Evolutionary conservation across 768 basidiomycete species (phyloP), one percentile per base, ranked within the genome.

Genomic region (Lactarius indigo): DNA sequence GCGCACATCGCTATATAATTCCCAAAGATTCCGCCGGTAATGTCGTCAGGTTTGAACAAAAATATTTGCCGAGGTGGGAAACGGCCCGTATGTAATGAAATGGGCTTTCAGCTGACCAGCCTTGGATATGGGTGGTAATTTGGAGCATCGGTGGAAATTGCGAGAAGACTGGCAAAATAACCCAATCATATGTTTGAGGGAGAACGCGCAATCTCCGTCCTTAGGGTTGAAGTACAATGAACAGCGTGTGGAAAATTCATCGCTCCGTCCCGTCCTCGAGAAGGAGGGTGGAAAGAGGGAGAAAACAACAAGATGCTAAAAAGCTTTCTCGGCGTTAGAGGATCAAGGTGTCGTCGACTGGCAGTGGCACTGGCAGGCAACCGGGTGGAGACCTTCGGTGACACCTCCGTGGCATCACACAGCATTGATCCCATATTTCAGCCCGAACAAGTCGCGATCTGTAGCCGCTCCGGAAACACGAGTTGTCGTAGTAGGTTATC

Each of bases 371-470:
- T 44, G 28, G 26, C 55, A n/a, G 33, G 61, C 50, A 58, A 63
- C 63, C 61, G 57, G 57, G 65, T 58, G 31, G 44, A 28, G 44
- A 50, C n/a, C 30, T 57, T 41, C 23, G 28, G 41, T 64, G 66
- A 67, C 66, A 55, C 41, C 41, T 67, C 66, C 63, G 62, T 39
- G 23, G 57, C 35, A 59, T 64, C 57, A 64, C 50, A 56, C 57
- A 59, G 52, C 23, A 58, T 37, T 39, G 39, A 56, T 42, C 50
- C 41, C 57, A 52, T 42, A 55, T 54, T 55, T 44, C 62, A 64
- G 33, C 66, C 66, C 66, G 66, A 59, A 68, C 52, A 56, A 44
- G 52, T 44, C 66, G 66, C 66, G 66, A 68, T 68, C 66, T 54
- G 62, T 47, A 68, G 66, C 66, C 66, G 52, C 61, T 33, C n/a